Conservation (phyloP, 345 rosid genomes). For the Cardamine chenopodiifolia region DNA sequence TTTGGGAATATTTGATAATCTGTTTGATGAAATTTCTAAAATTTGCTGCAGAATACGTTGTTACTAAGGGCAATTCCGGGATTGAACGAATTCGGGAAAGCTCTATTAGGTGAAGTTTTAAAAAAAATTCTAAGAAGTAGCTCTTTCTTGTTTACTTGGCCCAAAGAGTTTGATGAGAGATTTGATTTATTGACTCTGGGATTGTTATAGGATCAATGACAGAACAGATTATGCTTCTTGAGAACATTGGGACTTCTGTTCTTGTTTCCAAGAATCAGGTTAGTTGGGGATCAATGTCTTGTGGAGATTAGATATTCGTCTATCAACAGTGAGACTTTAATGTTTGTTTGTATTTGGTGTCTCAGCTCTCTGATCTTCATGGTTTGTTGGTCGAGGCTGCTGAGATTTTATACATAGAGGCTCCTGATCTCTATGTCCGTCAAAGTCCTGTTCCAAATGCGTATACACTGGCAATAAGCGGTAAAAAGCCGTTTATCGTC, state of each 20-base stretch:
- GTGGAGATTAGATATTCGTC: background rate
- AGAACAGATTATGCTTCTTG: conserved; percentile 97
- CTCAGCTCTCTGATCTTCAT: conserved; percentile 87
- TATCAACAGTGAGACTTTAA: background rate
- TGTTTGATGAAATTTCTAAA: background rate
- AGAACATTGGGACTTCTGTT: conserved; percentile 97
- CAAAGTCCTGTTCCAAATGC: conserved; percentile 97
- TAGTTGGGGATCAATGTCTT: background rate
- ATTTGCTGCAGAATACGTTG: conserved; percentile 69
- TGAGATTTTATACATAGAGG: conserved; percentile 67
- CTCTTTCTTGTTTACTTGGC: background rate
- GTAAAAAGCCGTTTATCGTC: conserved; percentile 90
- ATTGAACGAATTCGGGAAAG: conserved; percentile 75
- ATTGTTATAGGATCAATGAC: conserved; percentile 63
- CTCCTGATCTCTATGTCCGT: conserved; percentile 90
- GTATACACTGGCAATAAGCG: conserved; percentile 83
- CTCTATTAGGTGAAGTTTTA: conserved; percentile 67
- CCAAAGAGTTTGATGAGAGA: background rate
- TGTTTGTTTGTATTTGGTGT: conserved; percentile 14
- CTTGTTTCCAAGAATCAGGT: conserved; percentile 92
- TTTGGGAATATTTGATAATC: background rate
- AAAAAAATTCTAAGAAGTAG: background rate
- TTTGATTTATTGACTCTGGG: background rate
- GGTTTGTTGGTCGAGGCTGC: conserved; percentile 84
- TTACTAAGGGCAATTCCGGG: conserved; percentile 89